Evolutionary conservation across 2,329 filamentous ascomycete species (phyloP), one percentile per base, ranked within the genome.

Genomic region (Cladosporium austrohemisphaericum): DNA sequence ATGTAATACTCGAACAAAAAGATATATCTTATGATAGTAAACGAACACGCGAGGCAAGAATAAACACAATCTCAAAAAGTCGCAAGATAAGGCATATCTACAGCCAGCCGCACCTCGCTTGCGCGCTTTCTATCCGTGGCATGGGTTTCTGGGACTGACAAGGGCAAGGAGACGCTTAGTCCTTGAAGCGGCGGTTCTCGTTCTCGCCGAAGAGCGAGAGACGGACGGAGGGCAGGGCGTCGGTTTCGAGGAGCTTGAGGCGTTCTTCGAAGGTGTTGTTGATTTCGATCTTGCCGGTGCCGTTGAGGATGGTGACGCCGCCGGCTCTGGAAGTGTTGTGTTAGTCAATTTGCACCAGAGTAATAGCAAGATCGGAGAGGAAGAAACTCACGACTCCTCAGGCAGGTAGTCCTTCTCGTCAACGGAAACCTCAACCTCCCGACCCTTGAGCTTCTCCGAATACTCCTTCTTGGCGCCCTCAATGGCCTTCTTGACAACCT

Each of bases 261-360:
- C 93, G 84, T 67, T 95, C 87, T 68, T 97, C 93, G 60, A 97
- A 87, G 49, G 93, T 97, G 77, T 98, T 97, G 80, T 96, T 91
- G 71, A 98, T 92, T 64, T 95, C 90, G 68, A 98, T 97, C 79
- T 92, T 96, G 68, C 93, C 93, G 57, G 78, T 78, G 59, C 86
- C 85, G 57, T 91, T 89, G 49, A 95, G 72, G 57, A 98, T 83
- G 51, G 80, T 69, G 51, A 95, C 78, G 62, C 93, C 93, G 53
- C 93, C 93, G 52, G 90, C 79, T 63, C 93, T 97, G 59, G 54
- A 46, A 40, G 22, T 41, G 25, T 38, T 26, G 25, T 6, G 6
- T 26, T 26, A 5, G 11, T 20, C 37, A 8, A 20, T 10, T 41
- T n/a, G 22, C 16, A 41, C 16, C 16, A 9, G 7, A 20, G 29